Evolutionary conservation across 2,329 filamentous ascomycete species (phyloP), one percentile per base, ranked within the genome.

Genomic region (Microsporum canis): DNA sequence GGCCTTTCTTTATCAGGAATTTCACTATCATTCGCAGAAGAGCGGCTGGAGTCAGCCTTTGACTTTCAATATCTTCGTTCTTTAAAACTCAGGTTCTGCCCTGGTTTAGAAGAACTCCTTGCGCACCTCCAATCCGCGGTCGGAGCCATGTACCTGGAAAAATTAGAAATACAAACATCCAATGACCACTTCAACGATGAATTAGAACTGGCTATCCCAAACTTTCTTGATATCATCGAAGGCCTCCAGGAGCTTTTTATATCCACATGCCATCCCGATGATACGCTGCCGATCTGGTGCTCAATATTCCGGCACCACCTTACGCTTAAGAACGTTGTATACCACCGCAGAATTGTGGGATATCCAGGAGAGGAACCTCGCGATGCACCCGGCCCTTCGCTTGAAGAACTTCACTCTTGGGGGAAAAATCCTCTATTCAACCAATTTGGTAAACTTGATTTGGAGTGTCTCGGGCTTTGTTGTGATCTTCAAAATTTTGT

Each of bases 291-390:
- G 5, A 12, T 61, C 38, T 61, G 60, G 53, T 2, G 39, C 36
- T 34, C 60, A 17, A 51, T 51, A 61, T 53, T 57, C 51, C 47
- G 49, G 2, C 60, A 61, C 27, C 10, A 43, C 5, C 31, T 51
- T n/a, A 61, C 53, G 5, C 60, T 61, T 12, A 57, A 61, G 47
- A 58, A 51, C 36, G 45, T 61, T 31, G 39, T 61, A 17, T 53
- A 61, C 47, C 53, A 61, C 53, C 39, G 49, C 31, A 34, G 51
- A 38, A 61, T 12, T 43, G 57, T 36, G 59, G 51, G 34, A 23
- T 57, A 33, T 47, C 59, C 23, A 31, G 43, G 34, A 36, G 34
- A 5, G 10, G 34, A 36, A 5, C 34, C 34, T 36, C 59, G 17
- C 56, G 27, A 56, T 8, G 27, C 56, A 17, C 33, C 34, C 34